Percentiles rank a stretch among this genome's conserved stretches.
Conservation (phyloP, 805 yeast species). For the Yamadazyma takamatsuzukensis region DNA sequence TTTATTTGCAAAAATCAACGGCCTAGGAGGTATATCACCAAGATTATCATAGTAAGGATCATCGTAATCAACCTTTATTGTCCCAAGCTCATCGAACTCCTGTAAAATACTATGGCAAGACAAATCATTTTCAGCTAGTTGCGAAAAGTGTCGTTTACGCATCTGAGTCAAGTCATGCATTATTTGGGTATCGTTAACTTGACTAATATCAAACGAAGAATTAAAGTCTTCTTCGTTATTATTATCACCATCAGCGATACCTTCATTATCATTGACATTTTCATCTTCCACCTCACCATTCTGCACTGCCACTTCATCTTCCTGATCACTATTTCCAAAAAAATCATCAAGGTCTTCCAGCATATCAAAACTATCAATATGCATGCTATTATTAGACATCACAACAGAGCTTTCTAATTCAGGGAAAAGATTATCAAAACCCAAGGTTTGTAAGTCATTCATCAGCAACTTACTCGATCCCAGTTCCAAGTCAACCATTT, state of each 20-base stretch:
- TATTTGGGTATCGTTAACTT: slow-evolving; percentile 11
- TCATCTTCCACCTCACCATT: slow-evolving; percentile 16
- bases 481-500: slow-evolving; percentile 23
- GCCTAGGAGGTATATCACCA: slow-evolving; percentile 49
- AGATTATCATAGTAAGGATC: slow-evolving; percentile 63
- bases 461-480: too few relatives aligned
- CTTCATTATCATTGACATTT: slow-evolving; percentile 10
- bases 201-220: not conserved
- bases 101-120: slow-evolving; percentile 2
- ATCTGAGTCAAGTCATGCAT: slow-evolving; percentile 18
- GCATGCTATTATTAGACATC: too few relatives aligned
- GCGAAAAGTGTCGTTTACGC: not conserved
- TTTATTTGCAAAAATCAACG: slow-evolving; percentile 67
- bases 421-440: too few relatives aligned
- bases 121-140: not conserved
- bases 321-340: slow-evolving; percentile 5
- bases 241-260: slow-evolving; percentile 4
- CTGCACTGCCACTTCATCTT: slow-evolving; percentile 6
- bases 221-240: slow-evolving; percentile 1
- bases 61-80: slow-evolving; percentile 49
- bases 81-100: slow-evolving; percentile 40
- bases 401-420: too few relatives aligned
- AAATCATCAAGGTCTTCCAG: too few relatives aligned
- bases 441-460: too few relatives aligned
- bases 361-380: too few relatives aligned